Base-by-base conservation (phyloP, 2,329 filamentous ascomycete species). In the Epichloe coenophiala region DNA sequence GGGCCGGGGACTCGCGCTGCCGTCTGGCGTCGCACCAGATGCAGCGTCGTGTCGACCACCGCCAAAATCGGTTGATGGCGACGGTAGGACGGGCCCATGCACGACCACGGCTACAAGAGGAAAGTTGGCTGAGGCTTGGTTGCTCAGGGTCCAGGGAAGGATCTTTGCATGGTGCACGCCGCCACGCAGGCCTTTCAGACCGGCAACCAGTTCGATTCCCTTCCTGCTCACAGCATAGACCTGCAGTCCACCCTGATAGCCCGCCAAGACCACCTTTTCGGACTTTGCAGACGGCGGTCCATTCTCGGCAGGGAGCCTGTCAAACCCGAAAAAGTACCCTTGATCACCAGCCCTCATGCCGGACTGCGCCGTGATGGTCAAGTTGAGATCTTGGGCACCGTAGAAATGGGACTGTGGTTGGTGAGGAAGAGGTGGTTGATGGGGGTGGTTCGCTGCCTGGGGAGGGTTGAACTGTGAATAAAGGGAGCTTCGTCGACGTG, bases 161-260 rank as follows among this genome's bases (percentile, higher is more conserved):
- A 96, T 80, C 66, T 91, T 95, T 50, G 90, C 90, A 56, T 85
- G 78, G 55, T 88, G 73, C 1, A 96, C 86, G 21, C 82, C 82
- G 40, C 91, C 91, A 58, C 83, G 80, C 31, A 96, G 71, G 4
- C 87, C 88, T 60, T 84, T 83, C 45, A 96, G 69, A 51, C 80
- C 80, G 19, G 83, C 83, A 33, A 88, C 69, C 21, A 79, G 74
- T 50, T 88, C 84, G 49, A 88, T 65, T 46, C 84, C 85, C 54
- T 82, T 81, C 60, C 84, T 86, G 42, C 81, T 80, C 33, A 94
- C 76, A 19, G 80, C 74, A 56, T 87, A 83, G 15, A 95, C 76
- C 55, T 91, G 84, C 47, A 96, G 63, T 1, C 83, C 83, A 41
- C 88, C 87, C 62, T 95, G 85, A 57, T 83, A 88, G 1, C 90